Percentiles rank a stretch among this genome's conserved stretches.
phyloP scores from a whole-genome alignment of 306 rosid species.

The Macrotyloma uniflorum region DNA sequence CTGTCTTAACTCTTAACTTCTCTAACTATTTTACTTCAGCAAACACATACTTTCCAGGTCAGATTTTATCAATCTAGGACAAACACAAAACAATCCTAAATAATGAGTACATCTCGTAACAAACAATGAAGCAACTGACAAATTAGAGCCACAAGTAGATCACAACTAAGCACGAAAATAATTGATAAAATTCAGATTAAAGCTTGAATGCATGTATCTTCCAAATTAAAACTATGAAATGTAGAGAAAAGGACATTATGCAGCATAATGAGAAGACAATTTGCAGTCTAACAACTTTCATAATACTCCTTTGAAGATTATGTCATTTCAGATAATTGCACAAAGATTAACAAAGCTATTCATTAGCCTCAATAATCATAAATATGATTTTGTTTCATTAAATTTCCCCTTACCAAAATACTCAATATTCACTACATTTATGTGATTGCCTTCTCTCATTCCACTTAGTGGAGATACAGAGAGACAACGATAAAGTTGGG shows the following conservation, averaged over 20 bases:
- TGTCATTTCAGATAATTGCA: neutral
- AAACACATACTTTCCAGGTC: no score
- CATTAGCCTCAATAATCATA: neutral
- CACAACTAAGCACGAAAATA: neutral
- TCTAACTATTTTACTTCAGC: no score
- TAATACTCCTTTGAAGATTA: neutral
- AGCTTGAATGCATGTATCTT: neutral
- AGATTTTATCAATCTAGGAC: neutral
- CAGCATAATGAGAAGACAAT: conserved; percentile 9
- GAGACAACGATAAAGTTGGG: neutral
- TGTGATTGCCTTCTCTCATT: neutral
- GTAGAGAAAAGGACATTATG: conserved; percentile 1
- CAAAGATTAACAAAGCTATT: neutral
- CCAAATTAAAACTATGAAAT: neutral
- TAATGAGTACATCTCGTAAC: neutral
- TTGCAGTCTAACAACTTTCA: neutral
- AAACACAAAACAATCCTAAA: conserved; percentile 8
- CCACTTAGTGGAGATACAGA: neutral
- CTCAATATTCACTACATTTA: neutral
- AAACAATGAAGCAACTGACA: neutral
- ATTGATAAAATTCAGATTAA: neutral
- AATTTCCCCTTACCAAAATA: neutral
- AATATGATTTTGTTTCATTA: neutral
- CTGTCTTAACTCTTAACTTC: no score
- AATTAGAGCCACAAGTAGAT: conserved; percentile 14